Conservation (phyloP, 1,284 basidiomycete genomes). For the Neonothopanus nambi region DNA sequence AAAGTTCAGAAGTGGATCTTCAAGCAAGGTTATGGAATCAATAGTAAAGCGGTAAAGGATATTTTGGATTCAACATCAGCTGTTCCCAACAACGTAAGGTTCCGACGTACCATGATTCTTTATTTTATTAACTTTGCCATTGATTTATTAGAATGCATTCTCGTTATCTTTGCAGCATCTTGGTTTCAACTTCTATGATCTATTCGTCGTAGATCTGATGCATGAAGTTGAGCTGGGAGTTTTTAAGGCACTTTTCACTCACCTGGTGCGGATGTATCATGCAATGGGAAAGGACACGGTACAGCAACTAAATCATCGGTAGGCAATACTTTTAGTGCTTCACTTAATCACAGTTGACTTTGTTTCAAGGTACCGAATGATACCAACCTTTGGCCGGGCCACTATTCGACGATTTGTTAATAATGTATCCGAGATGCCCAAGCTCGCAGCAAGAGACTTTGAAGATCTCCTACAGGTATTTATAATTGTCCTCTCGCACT, state of each 20-base stretch:
- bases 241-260: slow-evolving; percentile 28
- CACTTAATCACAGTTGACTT: neutral
- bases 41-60: slow-evolving; percentile 12
- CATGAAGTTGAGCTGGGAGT: slow-evolving; percentile 29
- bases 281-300: slow-evolving; percentile 10
- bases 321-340: neutral
- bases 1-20: slow-evolving; percentile 16
- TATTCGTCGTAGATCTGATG: slow-evolving; percentile 26
- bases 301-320: slow-evolving; percentile 16
- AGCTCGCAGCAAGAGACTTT: slow-evolving; percentile 25
- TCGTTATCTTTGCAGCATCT: slow-evolving; percentile 8
- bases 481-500: neutral
- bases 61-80: slow-evolving; percentile 8
- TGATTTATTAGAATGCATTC: slow-evolving; percentile 23
- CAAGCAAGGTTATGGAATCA: too few relatives aligned
- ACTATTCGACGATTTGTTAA: slow-evolving; percentile 22
- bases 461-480: slow-evolving; percentile 29
- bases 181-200: slow-evolving; percentile 19
- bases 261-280: slow-evolving; percentile 27
- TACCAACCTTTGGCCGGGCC: slow-evolving; percentile 19
- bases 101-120: slow-evolving; percentile 15
- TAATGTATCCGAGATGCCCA: slow-evolving; percentile 23
- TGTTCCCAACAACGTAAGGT: slow-evolving; percentile 18
- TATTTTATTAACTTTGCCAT: neutral
- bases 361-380: neutral